Conservation (phyloP, 495 filamentous ascomycete species). For the Hyaloscypha variabilis region DNA sequence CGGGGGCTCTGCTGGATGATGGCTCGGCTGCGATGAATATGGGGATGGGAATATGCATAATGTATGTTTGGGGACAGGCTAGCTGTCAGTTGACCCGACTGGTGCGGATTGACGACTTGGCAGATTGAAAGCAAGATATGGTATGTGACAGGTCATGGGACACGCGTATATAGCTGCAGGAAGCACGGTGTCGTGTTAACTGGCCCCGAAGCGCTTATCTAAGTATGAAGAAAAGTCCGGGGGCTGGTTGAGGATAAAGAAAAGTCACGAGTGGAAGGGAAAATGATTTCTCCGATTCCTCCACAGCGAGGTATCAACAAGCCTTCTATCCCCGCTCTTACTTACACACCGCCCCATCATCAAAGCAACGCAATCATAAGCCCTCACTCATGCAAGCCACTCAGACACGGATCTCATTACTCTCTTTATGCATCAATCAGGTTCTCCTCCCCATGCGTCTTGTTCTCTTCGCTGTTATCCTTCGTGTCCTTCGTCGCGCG, state of each 20-base stretch:
- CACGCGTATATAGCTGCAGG: not conserved
- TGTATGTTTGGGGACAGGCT: not conserved
- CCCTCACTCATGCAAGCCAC: slow-evolving; percentile 14
- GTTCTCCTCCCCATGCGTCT: slow-evolving; percentile 58
- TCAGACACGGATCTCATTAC: slow-evolving; percentile 1
- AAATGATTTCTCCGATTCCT: not conserved
- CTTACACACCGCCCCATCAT: slow-evolving; percentile 21
- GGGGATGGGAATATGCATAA: not conserved
- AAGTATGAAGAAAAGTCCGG: too few relatives aligned
- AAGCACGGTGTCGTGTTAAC: not conserved
- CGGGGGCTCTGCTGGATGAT: too few relatives aligned
- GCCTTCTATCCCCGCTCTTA: slow-evolving; percentile 27
- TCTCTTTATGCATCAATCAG: slow-evolving; percentile 58
- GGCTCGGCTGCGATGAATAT: too few relatives aligned
- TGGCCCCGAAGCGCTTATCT: too few relatives aligned
- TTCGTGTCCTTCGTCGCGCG: slow-evolving; percentile 67
- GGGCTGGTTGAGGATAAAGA: too few relatives aligned
- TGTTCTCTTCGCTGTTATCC: slow-evolving; percentile 64
- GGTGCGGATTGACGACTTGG: not conserved
- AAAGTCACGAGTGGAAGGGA: not conserved
- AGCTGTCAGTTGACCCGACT: slow-evolving; percentile 10
- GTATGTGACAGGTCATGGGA: not conserved
- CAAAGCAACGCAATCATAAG: slow-evolving; percentile 5
- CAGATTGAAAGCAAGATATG: not conserved
- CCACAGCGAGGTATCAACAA: slow-evolving; percentile 8